Conservation (phyloP, 1,139 yeast genomes). For the Yamadazyma diospyri region DNA sequence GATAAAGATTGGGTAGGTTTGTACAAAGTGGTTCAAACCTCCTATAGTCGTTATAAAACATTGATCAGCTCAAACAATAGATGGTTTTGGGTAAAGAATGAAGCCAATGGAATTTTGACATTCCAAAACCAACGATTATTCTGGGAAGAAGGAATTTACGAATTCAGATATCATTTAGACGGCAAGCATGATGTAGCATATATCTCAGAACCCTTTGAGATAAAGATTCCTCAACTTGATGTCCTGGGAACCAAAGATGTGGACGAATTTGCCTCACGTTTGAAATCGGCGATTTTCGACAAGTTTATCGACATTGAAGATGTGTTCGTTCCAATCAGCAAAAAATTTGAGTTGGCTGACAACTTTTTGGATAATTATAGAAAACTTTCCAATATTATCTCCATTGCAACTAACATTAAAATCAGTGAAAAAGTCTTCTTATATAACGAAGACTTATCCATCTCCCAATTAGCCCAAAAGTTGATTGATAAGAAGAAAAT, state of each 20-base stretch:
- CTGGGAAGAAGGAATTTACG: slow-evolving; percentile 74
- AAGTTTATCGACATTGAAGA: slow-evolving; percentile 26
- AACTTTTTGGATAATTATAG: slow-evolving; percentile 32
- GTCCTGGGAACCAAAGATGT: slow-evolving; percentile 28
- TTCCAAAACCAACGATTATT: slow-evolving; percentile 52
- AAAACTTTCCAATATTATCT: slow-evolving; percentile 32
- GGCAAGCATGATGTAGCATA: slow-evolving; percentile 70
- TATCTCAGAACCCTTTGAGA: slow-evolving; percentile 69
- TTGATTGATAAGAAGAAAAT: slow-evolving; percentile 40
- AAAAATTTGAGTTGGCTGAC: slow-evolving; percentile 23
- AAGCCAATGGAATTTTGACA: slow-evolving; percentile 41
- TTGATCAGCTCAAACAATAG: slow-evolving; percentile 63
- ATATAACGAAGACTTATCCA: slow-evolving; percentile 28
- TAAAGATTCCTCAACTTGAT: slow-evolving; percentile 41
- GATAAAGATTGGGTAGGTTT: slow-evolving; percentile 75
- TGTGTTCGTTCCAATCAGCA: slow-evolving; percentile 26
- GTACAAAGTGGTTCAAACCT: slow-evolving; percentile 63
- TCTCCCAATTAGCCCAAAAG: slow-evolving; percentile 36
- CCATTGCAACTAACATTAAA: slow-evolving; percentile 36
- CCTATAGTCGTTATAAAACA: slow-evolving; percentile 57
- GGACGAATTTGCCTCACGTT: slow-evolving; percentile 28
- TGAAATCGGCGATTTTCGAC: slow-evolving; percentile 31
- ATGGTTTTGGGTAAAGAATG: slow-evolving; percentile 56
- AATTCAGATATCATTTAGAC: slow-evolving; percentile 69
- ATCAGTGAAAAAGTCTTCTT: slow-evolving; percentile 39